Conservation (phyloP, 2,329 filamentous ascomycete genomes). For the Monosporascus ibericus region DNA sequence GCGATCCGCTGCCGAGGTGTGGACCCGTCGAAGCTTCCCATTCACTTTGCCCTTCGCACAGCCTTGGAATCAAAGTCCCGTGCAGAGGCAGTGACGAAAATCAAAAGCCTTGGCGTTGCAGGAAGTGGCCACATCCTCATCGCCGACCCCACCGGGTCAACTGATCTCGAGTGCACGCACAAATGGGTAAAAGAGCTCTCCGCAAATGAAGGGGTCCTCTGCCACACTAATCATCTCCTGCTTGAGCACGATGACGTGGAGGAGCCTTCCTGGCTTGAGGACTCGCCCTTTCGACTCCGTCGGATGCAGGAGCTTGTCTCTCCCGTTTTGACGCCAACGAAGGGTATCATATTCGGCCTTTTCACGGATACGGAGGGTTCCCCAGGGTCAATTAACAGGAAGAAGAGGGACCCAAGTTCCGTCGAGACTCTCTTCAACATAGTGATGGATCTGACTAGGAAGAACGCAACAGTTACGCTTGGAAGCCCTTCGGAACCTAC, state of each 20-base stretch:
- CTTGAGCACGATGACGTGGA: conserved; percentile 22
- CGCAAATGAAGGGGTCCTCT: conserved; percentile 28
- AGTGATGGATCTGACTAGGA: conserved; percentile 22
- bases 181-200: conserved; percentile 20
- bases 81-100: conserved; percentile 35
- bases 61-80: conserved; percentile 46
- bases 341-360: conserved; percentile 14
- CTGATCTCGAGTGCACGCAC: conserved; percentile 40
- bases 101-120: conserved; percentile 40
- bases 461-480: conserved; percentile 21
- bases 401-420: conserved; percentile 12
- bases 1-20: conserved; percentile 54
- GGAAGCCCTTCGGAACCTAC: conserved; percentile 23
- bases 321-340: conserved; percentile 4
- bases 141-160: conserved; percentile 34
- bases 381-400: conserved; percentile 23
- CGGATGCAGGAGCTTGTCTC: conserved; percentile 20
- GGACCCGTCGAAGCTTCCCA: conserved; percentile 43
- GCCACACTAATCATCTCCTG: conserved; percentile 40
- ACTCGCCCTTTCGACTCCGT: conserved; percentile 20
- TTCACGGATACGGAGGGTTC: conserved; percentile 24
- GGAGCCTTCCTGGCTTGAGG: conserved; percentile 24
- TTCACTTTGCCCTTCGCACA: conserved; percentile 54
- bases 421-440: conserved; percentile 28
- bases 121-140: conserved; percentile 45